These are phyloP conservation scores for Plenodomus biglobosus DNA, from an alignment of 2,329 filamentous ascomycete genomes.

Conservation along the genomic window DNA sequence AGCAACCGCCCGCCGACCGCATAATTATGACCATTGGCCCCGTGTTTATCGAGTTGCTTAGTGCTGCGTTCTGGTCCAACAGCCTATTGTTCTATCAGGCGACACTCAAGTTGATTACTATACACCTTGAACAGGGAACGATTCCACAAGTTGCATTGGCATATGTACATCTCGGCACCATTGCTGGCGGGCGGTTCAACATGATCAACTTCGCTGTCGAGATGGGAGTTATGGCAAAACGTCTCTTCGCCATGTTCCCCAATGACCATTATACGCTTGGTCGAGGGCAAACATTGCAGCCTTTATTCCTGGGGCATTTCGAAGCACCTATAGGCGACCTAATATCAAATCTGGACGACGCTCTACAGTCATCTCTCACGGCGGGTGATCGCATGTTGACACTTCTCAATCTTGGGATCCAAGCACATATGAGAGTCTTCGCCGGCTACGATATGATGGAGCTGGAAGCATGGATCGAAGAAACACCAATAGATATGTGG, in stretches of 20 bases:
- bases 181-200: slow-evolving; percentile 69
- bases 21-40: slow-evolving; percentile 66
- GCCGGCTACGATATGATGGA: slow-evolving; percentile 69
- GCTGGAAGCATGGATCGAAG: slow-evolving; percentile 69
- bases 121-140: slow-evolving; percentile 64
- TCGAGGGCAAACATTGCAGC: slow-evolving; percentile 68
- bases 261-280: slow-evolving; percentile 62
- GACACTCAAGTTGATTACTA: slow-evolving; percentile 65
- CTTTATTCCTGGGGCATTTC: slow-evolving; percentile 70
- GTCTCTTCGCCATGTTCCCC: slow-evolving; percentile 64
- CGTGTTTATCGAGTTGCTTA: slow-evolving; percentile 69
- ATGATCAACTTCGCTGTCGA: slow-evolving; percentile 69
- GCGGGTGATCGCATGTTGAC: slow-evolving; percentile 72
- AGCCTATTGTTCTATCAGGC: slow-evolving; percentile 72
- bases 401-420: slow-evolving; percentile 70
- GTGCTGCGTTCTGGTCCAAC: slow-evolving; percentile 74
- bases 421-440: slow-evolving; percentile 68
- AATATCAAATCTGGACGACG: slow-evolving; percentile 62
- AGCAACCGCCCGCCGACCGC: slow-evolving; percentile 50
- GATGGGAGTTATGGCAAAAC: slow-evolving; percentile 63
- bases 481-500: slow-evolving; percentile 71
- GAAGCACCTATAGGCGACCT: slow-evolving; percentile 62
- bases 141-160: slow-evolving; percentile 70
- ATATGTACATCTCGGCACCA: slow-evolving; percentile 68
- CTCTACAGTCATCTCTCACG: slow-evolving; percentile 65